phyloP scores from a whole-genome alignment of 768 basidiomycete genomes.

The Guyanaporus albipodus region DNA sequence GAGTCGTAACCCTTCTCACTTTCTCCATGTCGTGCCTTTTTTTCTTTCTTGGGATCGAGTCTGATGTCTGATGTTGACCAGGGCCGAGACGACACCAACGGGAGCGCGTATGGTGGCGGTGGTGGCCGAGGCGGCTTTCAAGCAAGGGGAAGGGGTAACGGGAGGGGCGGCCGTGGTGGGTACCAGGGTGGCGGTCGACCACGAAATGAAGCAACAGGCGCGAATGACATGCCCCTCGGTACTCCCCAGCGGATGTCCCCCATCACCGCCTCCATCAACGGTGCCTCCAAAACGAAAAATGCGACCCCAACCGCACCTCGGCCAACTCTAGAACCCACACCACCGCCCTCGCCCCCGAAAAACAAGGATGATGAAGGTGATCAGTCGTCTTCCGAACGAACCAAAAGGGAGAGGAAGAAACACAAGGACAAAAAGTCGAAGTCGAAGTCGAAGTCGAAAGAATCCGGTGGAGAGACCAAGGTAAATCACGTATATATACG shows the following conservation, averaged over 20 bases:
- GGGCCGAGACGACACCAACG: slow-evolving; percentile 4
- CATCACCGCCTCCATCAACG: slow-evolving; percentile 25
- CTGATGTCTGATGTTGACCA: neutral
- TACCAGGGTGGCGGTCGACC: slow-evolving; percentile 26
- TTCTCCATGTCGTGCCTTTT: neutral
- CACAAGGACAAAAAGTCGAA: slow-evolving; percentile 16
- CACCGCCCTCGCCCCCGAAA: slow-evolving; percentile 1
- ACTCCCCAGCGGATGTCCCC: slow-evolving; percentile 52
- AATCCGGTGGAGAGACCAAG: slow-evolving; percentile 1
- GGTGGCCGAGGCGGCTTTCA: slow-evolving; percentile 16
- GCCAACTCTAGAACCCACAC: neutral
- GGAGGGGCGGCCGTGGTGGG: slow-evolving; percentile 24
- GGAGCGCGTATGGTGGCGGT: slow-evolving; percentile 7
- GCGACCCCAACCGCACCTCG: neutral
- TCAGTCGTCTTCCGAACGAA: slow-evolving; percentile 1
- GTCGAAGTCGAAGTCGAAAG: slow-evolving; percentile 7
- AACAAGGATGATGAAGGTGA: neutral
- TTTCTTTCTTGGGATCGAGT: neutral
- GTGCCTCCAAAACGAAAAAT: neutral
- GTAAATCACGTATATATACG: slow-evolving; percentile 12
- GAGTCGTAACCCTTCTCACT: neutral
- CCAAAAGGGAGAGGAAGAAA: slow-evolving; percentile 22
- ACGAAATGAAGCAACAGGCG: slow-evolving; percentile 44
- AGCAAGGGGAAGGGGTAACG: too few species aligned
- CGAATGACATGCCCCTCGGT: slow-evolving; percentile 71